Evolutionary conservation across 1,284 basidiomycete species (phyloP), one percentile per base, ranked within the genome.

Genomic region (Fistulinella cinereoalba): DNA sequence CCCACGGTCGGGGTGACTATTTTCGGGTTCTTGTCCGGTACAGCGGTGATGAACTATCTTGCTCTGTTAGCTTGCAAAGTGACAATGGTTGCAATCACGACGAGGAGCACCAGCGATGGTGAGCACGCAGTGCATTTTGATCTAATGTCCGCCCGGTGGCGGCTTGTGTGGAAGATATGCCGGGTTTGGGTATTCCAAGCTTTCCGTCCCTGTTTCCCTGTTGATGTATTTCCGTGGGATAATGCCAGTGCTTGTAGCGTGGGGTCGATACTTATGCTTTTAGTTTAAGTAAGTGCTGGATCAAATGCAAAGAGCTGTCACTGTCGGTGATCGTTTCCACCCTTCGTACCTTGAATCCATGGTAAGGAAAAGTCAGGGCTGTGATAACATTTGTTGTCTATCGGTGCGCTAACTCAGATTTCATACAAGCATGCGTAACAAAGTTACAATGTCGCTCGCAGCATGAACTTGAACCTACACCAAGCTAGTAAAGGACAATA

Each of bases 1-100:
- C 29, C 67, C 67, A 44, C 65, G 65, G 44, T 61, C 71, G 28
- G 65, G 64, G 62, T 69, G 67, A 65, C 55, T 61, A 62, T 61
- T 64, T 48, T 56, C 42, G 47, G 49, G 28, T 47, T 51, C 36
- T 44, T 33, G 48, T 48, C 32, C 37, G 37, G 25, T 56, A 24
- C 51, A 57, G 28, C 61, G 44, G 55, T 64, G 50, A 64, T 56
- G 49, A 60, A 62, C 44, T 27, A 49, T 52, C 16, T 49, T 51
- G 43, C 36, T 51, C 38, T 40, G 42, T 47, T 41, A 58, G 57
- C 43, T 24, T 44, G 25, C 56, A 40, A 50, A 22, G 44, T 24
- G 53, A 62, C 40, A 25, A 21, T 29, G 32, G 44, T 43, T 46
- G 46, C 40, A 47, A 43, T 31, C 41, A 46, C 13, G 48, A 56